These are phyloP conservation scores for Blepharisma japonicum DNA, from an alignment of 73 alveolate genomes.

Conservation along the genomic window DNA sequence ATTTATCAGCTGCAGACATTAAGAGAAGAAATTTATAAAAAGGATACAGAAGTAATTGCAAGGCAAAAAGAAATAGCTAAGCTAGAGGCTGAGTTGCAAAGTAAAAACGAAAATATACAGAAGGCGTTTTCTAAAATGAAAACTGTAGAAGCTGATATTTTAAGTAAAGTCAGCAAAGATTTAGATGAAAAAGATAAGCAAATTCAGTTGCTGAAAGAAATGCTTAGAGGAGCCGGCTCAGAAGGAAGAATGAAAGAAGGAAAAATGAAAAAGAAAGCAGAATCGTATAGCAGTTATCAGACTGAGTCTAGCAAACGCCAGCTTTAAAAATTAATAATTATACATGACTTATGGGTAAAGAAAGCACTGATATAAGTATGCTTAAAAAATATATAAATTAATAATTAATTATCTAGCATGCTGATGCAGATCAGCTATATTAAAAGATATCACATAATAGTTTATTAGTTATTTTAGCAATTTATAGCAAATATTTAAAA, in stretches of 20 bases:
- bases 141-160: constrained; percentile 13
- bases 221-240: constrained; percentile 16
- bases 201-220: constrained; percentile 12
- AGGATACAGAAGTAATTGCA: constrained; percentile 2
- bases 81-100: not conserved
- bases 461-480: too few relatives aligned
- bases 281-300: too few relatives aligned
- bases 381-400: too few relatives aligned
- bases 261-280: not conserved
- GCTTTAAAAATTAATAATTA: too few relatives aligned
- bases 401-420: too few relatives aligned
- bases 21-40: constrained; percentile 16
- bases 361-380: too few relatives aligned
- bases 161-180: not conserved
- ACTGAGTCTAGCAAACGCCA: too few relatives aligned
- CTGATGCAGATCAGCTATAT: too few relatives aligned
- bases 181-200: constrained; percentile 27
- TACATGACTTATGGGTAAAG: too few relatives aligned
- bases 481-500: too few relatives aligned
- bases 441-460: too few relatives aligned
- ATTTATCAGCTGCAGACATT: not conserved
- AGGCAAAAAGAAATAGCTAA: not conserved
- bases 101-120: not conserved
- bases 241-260: not conserved
- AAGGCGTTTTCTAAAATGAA: constrained; percentile 1